Base-by-base conservation (phyloP, 495 filamentous ascomycete genomes). In the Choiromyces venosus region DNA sequence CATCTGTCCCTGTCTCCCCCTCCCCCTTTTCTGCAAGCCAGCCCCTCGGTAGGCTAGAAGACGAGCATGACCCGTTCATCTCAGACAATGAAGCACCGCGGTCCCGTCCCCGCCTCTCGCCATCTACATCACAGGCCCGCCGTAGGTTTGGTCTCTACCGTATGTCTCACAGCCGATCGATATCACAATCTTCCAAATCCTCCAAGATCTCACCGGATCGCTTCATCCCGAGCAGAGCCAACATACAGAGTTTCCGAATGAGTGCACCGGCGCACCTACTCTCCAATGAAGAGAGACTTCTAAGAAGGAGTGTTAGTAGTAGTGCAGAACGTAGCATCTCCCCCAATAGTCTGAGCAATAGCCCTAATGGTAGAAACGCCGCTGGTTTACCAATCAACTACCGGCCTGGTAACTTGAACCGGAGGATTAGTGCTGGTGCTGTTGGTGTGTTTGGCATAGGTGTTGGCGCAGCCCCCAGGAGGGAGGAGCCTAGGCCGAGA, bases 211-310 rank as follows among this genome's bases (percentile, higher is more conserved):
- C 74, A 19, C 75, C 77, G 21, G 78, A 80, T 44, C 70, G 78
- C 36, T 81, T 81, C 37, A 81, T 81, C 29, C 79, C 79, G 29
- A 76, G 65, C 46, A 66, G 66, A 25, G 71, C 76, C 70, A 81
- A 74, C 21, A 61, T 74, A 18, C 71, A 79, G 44, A 78, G 76
- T 37, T 81, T 81, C 44, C 79, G 73, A 19, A 81, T 81, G 79
- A 78, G 77, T 37, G 73, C 79, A 19, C 79, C 79, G 37, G 70
- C 79, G 14, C 68, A 73, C 36, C 68, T 76, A 1, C 65, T 81
- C 33, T 79, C 79, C n/a, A 78, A 67, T 6, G 76, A 81, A 35
- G 79, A 81, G 64, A 75, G 68, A n/a, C 69, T 81, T n/a, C 78
- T 81, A 65, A 76, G 79, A 40, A 71, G 79, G 16, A 76, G 77